A percentile compares a stretch with the other conserved stretches of the same genome.
phyloP scores from a whole-genome alignment of 2,329 filamentous ascomycete species.

The Fusarium liriodendri region DNA sequence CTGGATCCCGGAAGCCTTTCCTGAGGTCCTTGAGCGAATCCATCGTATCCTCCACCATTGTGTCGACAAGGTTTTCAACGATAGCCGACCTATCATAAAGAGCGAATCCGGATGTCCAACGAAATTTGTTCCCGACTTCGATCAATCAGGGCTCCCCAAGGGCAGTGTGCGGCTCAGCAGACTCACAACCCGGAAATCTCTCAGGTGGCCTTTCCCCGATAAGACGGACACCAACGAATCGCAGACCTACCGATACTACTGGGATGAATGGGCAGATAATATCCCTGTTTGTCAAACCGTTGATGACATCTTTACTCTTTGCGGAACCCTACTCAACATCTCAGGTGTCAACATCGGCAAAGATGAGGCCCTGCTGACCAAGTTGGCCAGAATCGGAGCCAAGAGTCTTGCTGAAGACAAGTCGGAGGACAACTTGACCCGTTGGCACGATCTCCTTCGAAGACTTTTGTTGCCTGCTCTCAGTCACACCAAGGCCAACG shows the following conservation, averaged over 20 bases:
- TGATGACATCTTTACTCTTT: conserved; percentile 90
- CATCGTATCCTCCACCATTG: conserved; percentile 88
- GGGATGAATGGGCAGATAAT: conserved; percentile 96
- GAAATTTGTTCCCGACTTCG: conserved; percentile 61
- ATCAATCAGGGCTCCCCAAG: conserved; percentile 76
- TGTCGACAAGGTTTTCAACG: conserved; percentile 76
- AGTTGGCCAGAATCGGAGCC: conserved; percentile 86
- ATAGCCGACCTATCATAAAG: conserved; percentile 53
- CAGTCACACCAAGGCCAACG: conserved; percentile 86
- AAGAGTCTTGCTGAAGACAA: conserved; percentile 77
- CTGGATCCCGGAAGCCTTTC: conserved; percentile 88
- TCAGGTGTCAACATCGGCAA: conserved; percentile 91
- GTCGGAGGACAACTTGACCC: conserved; percentile 75
- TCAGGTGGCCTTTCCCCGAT: conserved; percentile 89
- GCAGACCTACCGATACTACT: conserved; percentile 91
- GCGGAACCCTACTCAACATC: conserved; percentile 84
- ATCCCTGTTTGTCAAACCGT: conserved; percentile 90
- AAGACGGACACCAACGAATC: conserved; percentile 80
- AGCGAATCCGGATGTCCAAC: conserved; percentile 51
- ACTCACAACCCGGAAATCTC: conserved; percentile 71
- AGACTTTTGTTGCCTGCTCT: conserved; percentile 88
- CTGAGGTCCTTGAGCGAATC: conserved; percentile 82
- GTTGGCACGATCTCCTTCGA: conserved; percentile 88
- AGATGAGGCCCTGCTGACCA: conserved; percentile 81
- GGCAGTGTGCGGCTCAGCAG: conserved; percentile 73